These are phyloP conservation scores for Corynascus novoguineensis DNA, from an alignment of 495 filamentous ascomycete genomes.

Conservation along the genomic window DNA sequence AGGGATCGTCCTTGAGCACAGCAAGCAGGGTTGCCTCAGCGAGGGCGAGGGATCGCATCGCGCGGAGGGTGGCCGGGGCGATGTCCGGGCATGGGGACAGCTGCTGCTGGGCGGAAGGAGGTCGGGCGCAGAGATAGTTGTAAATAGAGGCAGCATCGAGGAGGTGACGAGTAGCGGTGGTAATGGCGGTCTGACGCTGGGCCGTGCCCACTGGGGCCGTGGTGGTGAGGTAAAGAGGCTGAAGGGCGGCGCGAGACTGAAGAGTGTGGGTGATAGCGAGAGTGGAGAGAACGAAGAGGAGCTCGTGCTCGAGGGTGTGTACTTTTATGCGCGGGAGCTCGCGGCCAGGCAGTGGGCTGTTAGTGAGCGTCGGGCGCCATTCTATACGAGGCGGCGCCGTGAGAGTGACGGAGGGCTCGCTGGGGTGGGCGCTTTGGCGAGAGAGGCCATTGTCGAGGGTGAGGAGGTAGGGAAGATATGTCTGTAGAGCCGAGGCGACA, in stretches of 20 bases:
- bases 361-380: slow-evolving; percentile 78
- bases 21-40: slow-evolving; percentile 86
- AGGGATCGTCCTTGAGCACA: slow-evolving; percentile 89
- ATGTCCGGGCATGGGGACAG: slow-evolving; percentile 54
- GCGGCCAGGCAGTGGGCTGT: slow-evolving; percentile 48
- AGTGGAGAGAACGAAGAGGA: slow-evolving; percentile 70
- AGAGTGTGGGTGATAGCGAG: slow-evolving; percentile 67
- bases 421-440: slow-evolving; percentile 43
- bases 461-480: slow-evolving; percentile 75
- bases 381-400: slow-evolving; percentile 51
- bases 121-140: slow-evolving; percentile 54
- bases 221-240: slow-evolving; percentile 49
- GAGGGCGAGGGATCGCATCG: slow-evolving; percentile 66
- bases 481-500: slow-evolving; percentile 60
- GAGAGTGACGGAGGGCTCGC: slow-evolving; percentile 58
- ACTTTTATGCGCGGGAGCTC: slow-evolving; percentile 58
- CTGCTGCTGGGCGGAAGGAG: slow-evolving; percentile 23
- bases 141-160: slow-evolving; percentile 76
- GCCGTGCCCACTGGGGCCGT: slow-evolving; percentile 56
- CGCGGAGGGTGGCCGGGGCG: slow-evolving; percentile 56
- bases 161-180: slow-evolving; percentile 69
- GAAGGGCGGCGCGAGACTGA: slow-evolving; percentile 55
- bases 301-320: slow-evolving; percentile 74
- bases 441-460: slow-evolving; percentile 65
- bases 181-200: slow-evolving; percentile 61